Conservation (phyloP, 345 rosid species). For the Sonneratia caseolaris region DNA sequence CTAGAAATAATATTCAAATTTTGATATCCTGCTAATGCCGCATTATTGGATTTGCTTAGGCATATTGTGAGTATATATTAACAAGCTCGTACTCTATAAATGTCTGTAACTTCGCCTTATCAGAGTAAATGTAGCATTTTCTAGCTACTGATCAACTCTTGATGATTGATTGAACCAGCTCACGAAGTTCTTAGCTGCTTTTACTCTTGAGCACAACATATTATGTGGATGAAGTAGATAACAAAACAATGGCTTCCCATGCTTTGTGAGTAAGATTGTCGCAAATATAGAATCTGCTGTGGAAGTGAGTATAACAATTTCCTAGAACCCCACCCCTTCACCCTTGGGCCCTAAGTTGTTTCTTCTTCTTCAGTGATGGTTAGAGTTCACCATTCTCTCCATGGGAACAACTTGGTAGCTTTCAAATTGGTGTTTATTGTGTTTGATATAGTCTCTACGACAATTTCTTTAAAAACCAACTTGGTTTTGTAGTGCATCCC, state of each 20-base stretch:
- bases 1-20: not conserved
- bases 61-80: not conserved
- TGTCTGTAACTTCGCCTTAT: not conserved
- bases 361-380: not conserved
- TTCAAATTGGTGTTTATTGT: too few species aligned
- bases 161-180: not conserved
- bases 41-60: not conserved
- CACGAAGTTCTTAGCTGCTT: not conserved
- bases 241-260: conserved; percentile 54
- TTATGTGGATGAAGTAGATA: conserved; percentile 54
- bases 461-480: too few species aligned
- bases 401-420: too few species aligned
- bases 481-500: too few species aligned
- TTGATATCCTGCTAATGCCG: not conserved
- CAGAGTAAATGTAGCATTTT: not conserved
- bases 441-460: too few species aligned
- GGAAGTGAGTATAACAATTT: conserved; percentile 35
- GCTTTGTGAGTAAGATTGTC: conserved; percentile 32
- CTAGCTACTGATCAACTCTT: not conserved
- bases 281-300: conserved; percentile 31
- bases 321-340: too few species aligned
- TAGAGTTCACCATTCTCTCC: too few species aligned
- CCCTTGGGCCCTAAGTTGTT: not conserved
- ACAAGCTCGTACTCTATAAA: not conserved
- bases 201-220: conserved; percentile 38